Base-by-base conservation (phyloP, 176 grass and related monocot genomes). In the Oryza officinalis region DNA sequence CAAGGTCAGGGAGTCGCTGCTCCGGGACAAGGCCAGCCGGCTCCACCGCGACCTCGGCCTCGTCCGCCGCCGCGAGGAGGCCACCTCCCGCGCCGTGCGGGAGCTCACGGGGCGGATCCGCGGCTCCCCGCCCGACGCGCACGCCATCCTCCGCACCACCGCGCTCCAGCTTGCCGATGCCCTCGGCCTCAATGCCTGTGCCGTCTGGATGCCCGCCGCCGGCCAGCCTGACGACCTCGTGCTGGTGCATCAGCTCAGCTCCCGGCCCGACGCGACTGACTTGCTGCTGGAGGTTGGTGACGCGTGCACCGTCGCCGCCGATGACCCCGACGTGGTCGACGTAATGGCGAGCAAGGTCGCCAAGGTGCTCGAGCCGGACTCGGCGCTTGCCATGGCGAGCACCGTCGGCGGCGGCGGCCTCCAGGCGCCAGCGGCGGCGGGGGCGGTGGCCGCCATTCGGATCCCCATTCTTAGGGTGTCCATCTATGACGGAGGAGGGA, bases 151-250 rank as follows among this genome's bases (percentile, higher is more conserved):
- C 25, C 84, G 87, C 70, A 84, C 94, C 59, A 93, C 94, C 45
- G 80, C 93, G 86, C 75, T 97, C 67, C 89, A 97, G 81, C 87
- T 97, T 76, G 89, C 89, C 6, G 87, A 94, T 9, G 82, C 91
- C 20, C 79, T 93, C 14, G 63, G 38, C 23, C 85, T 94, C 65
- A 66, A 78, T 60, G 86, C 85, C 50, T 93, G 89, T 64, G 94
- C 87, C 37, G 87, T 97, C 23, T 97, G 91, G 94, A 93, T 97
- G 91, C 91, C 91, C 1, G 70, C 79, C 71, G 81, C 69, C 10
- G 33, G 63, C 6, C 25, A 11, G 17, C 68, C 75, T 45, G 15
- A 57, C 37, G 50, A 57, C 37, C 86, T 97, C 30, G 67, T 77
- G 40, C 65, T 91, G 5, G 90, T 81, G 2, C 94, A 91, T 38